A percentile compares a stretch with the other conserved stretches of the same genome.
phyloP scores from a whole-genome alignment of 1,284 basidiomycete genomes.

The Ceratobasidium papillatum region DNA sequence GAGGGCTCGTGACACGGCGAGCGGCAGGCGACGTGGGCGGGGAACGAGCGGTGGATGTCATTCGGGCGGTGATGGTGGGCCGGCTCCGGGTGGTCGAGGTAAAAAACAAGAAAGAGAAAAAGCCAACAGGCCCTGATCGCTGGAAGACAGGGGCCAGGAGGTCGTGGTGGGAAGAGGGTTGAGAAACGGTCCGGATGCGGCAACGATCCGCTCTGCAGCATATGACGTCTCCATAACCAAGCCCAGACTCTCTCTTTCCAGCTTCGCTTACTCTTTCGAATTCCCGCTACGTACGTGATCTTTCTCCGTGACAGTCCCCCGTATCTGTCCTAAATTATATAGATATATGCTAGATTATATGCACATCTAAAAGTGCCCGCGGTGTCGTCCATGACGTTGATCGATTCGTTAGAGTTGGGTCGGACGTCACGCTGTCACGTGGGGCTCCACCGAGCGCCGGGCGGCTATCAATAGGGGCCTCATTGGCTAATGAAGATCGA shows the following conservation, averaged over 20 bases:
- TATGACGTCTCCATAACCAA: slow-evolving; percentile 12
- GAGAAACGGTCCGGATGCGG: slow-evolving; percentile 6
- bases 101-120: neutral
- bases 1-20: slow-evolving; percentile 17
- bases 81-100: neutral
- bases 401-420: neutral
- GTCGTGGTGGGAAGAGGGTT: slow-evolving; percentile 21
- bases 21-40: slow-evolving; percentile 12
- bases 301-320: no score
- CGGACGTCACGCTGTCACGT: slow-evolving; percentile 1
- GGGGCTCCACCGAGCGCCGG: neutral
- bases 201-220: neutral
- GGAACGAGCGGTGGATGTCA: neutral
- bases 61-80: neutral
- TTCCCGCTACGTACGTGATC: no score
- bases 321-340: no score
- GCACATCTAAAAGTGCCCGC: neutral
- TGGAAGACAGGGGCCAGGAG: neutral
- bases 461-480: neutral
- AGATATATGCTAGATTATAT: neutral
- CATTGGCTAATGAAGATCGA: neutral
- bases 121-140: neutral
- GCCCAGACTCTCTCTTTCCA: neutral
- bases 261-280: neutral
- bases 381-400: neutral